These are phyloP conservation scores for Suillus placidus DNA, from an alignment of 768 basidiomycete genomes.

Conservation along the genomic window DNA sequence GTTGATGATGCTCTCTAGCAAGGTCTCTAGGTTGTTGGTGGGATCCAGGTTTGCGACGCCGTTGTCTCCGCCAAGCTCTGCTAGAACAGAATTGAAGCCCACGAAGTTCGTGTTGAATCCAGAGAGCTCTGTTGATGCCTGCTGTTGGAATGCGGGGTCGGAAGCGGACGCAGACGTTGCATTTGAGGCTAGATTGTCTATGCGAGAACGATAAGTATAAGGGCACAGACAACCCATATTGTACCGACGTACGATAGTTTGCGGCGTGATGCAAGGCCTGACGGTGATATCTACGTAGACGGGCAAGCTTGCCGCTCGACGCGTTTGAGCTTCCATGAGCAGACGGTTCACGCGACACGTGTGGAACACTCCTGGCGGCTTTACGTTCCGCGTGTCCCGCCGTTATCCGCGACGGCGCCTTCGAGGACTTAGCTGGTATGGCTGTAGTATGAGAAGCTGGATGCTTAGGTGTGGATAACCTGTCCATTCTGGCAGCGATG, in stretches of 20 bases:
- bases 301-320: not conserved
- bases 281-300: not conserved
- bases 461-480: not conserved
- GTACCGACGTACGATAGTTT: not conserved
- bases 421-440: not conserved
- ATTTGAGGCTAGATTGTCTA: conserved; percentile 39
- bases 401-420: not conserved
- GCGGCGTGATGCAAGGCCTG: conserved; percentile 1
- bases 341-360: not conserved
- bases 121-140: conserved; percentile 39
- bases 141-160: conserved; percentile 41
- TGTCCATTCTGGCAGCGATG: not conserved
- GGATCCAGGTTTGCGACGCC: conserved; percentile 56
- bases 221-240: not conserved
- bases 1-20: conserved; percentile 54
- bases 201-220: not conserved
- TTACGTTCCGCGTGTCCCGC: not conserved
- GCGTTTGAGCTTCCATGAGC: not conserved
- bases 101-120: conserved; percentile 37
- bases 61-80: conserved; percentile 39
- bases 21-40: conserved; percentile 44
- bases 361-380: not conserved
- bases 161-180: conserved; percentile 30
- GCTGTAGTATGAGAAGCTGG: not conserved
- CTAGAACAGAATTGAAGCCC: conserved; percentile 34